Percentiles rank a stretch among this genome's conserved stretches.
phyloP scores from a whole-genome alignment of 768 basidiomycete genomes.

The Lactarius evosmus region DNA sequence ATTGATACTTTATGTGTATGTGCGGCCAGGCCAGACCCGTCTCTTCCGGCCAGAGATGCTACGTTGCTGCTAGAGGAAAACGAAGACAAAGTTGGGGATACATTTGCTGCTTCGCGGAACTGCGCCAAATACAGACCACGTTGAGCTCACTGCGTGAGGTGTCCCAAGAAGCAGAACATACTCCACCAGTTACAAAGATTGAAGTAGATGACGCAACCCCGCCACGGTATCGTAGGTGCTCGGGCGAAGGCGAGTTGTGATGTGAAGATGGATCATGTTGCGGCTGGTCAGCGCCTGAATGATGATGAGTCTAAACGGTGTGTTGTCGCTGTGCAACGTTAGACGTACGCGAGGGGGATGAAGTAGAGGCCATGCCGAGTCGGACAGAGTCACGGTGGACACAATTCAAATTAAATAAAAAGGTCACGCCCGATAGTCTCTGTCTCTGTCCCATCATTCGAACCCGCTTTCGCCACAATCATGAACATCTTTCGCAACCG shows the following conservation, averaged over 20 bases:
- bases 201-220: conserved; percentile 8
- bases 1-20: conserved; percentile 44
- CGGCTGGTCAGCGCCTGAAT: conserved; percentile 1
- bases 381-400: not conserved
- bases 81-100: conserved; percentile 22
- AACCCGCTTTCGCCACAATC: conserved; percentile 32
- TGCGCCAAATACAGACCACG: not conserved
- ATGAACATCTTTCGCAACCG: conserved; percentile 88
- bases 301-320: not conserved
- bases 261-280: not conserved
- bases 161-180: conserved; percentile 4
- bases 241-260: conserved; percentile 1
- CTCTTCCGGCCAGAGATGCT: not conserved
- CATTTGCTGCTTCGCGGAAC: conserved; percentile 21
- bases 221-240: conserved; percentile 13
- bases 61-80: conserved; percentile 16
- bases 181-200: conserved; percentile 18
- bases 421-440: conserved; percentile 19
- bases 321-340: not conserved
- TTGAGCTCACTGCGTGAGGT: conserved; percentile 1
- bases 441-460: conserved; percentile 20
- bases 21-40: conserved; percentile 17
- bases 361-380: not conserved
- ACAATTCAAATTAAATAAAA: conserved; percentile 15
- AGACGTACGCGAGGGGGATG: conserved; percentile 19